Percentiles rank a stretch among this genome's conserved stretches.
These are phyloP conservation scores for Arthrobotrys sinensis DNA, from an alignment of 2,329 filamentous ascomycete genomes.

Conservation along the genomic window DNA sequence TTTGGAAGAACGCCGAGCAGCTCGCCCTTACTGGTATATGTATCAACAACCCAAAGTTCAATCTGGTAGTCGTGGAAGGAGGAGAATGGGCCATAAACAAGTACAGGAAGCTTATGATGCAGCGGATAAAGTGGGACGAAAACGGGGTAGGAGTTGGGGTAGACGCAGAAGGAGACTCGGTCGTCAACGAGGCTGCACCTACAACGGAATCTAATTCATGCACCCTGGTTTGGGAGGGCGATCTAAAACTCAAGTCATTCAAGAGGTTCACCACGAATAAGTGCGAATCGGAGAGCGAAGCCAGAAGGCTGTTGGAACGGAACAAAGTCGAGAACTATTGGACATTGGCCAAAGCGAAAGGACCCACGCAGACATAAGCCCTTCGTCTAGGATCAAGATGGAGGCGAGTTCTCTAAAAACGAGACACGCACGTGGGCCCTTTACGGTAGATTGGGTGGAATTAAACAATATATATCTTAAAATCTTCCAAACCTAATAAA, in stretches of 20 bases:
- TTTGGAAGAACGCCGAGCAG: slow-evolving; percentile 92
- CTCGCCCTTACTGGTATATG: slow-evolving; percentile 89
- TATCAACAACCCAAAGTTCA: slow-evolving; percentile 90
- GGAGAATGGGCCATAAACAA: slow-evolving; percentile 85
- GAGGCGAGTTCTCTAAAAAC: too few species aligned
- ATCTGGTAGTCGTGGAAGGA: slow-evolving; percentile 91
- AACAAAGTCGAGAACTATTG: slow-evolving; percentile 97
- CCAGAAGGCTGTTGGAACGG: slow-evolving; percentile 82
- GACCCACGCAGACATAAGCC: slow-evolving; percentile 19
- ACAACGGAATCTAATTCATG: slow-evolving; percentile 91
- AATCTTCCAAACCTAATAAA: not conserved
- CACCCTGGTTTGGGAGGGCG: slow-evolving; percentile 89
- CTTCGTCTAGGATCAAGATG: not conserved
- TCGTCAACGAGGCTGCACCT: slow-evolving; percentile 22
- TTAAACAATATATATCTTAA: too few species aligned
- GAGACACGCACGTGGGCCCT: too few species aligned
- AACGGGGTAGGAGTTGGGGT: slow-evolving; percentile 76
- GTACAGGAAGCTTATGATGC: slow-evolving; percentile 93
- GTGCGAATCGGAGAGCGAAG: slow-evolving; percentile 93
- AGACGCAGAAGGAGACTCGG: slow-evolving; percentile 51
- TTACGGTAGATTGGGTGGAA: too few species aligned
- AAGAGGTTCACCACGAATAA: slow-evolving; percentile 89
- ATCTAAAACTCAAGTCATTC: slow-evolving; percentile 84
- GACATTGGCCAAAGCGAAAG: slow-evolving; percentile 82
- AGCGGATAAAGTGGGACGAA: slow-evolving; percentile 95